Evolutionary conservation across 129 eudicot genomes (phyloP).

Genomic region (Calendula officinalis): DNA sequence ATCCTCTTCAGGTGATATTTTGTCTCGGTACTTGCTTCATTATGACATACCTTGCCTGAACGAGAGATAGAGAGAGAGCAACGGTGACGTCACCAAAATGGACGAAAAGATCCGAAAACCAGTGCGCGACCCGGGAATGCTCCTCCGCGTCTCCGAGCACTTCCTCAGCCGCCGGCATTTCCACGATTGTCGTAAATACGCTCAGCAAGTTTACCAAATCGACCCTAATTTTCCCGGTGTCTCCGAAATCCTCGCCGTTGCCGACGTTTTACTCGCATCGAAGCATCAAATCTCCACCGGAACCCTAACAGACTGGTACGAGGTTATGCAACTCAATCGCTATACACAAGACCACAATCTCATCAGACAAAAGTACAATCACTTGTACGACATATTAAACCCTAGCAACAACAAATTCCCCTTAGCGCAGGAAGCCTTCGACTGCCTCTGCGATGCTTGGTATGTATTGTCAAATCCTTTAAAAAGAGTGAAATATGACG

Average conservation of each 20-base stretch:
- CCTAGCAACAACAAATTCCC: constrained; percentile 37
- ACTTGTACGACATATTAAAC: constrained; percentile 30
- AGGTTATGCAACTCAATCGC: constrained; percentile 35
- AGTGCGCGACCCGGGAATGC: constrained; percentile 3
- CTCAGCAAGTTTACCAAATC: constrained; percentile 30
- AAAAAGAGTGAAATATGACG: constrained; percentile 40
- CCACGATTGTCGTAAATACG: constrained; percentile 43
- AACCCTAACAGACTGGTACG: constrained; percentile 39
- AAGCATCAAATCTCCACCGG: constrained; percentile 9
- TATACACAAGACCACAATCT: constrained; percentile 31
- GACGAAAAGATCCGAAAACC: constrained; percentile 24
- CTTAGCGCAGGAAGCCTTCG: constrained; percentile 46
- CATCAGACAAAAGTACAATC: constrained; percentile 25
- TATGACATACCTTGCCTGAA: neutral
- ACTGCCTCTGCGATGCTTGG: constrained; percentile 47
- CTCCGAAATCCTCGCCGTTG: constrained; percentile 44
- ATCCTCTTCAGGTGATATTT: neutral
- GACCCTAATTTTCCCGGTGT: constrained; percentile 41
- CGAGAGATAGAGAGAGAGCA: neutral
- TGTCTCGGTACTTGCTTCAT: too few relatives aligned
- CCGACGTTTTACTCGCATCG: constrained; percentile 45
- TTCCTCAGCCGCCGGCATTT: constrained; percentile 45
- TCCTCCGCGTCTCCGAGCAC: constrained; percentile 40
- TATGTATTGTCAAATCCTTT: constrained; percentile 37
- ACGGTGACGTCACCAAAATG: constrained; percentile 1